Evolutionary conservation across 2,329 filamentous ascomycete genomes (phyloP).

Genomic region (Apiospora arundinis): DNA sequence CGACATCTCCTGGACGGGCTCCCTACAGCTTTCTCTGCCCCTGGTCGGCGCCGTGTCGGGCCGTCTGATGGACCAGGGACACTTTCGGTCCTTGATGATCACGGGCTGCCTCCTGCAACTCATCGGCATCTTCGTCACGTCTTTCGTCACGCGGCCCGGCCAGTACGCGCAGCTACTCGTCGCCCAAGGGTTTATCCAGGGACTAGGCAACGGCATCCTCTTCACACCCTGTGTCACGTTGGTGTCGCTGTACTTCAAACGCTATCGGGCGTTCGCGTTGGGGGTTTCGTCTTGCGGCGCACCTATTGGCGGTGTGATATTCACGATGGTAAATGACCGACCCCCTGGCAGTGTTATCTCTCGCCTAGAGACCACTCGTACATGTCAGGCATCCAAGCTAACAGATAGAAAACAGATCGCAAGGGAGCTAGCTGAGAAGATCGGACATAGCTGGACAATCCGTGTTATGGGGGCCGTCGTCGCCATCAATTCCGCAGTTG

Average conservation of each 20-base stretch:
- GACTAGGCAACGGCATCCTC: conserved; percentile 45
- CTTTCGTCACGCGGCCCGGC: conserved; percentile 44
- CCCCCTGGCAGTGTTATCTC: conserved; percentile 38
- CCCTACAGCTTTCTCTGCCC: conserved; percentile 58
- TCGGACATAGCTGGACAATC: conserved; percentile 24
- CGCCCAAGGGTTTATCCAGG: conserved; percentile 56
- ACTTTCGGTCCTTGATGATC: conserved; percentile 52
- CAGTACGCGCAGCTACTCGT: conserved; percentile 60
- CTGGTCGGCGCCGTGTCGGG: conserved; percentile 57
- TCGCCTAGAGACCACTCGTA: no score
- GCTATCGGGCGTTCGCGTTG: conserved; percentile 40
- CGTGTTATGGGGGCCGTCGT: conserved; percentile 26
- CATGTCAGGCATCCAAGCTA: background rate
- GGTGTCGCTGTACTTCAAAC: conserved; percentile 39
- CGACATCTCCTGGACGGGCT: conserved; percentile 58
- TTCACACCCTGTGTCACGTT: conserved; percentile 38
- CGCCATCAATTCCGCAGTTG: conserved; percentile 37
- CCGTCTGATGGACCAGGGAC: conserved; percentile 55
- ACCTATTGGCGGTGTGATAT: conserved; percentile 32
- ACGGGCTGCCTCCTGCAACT: conserved; percentile 54
- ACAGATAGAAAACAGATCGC: conserved; percentile 30
- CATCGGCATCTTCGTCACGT: conserved; percentile 60
- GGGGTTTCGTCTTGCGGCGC: conserved; percentile 43
- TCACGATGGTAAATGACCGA: conserved; percentile 36
- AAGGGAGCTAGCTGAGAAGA: background rate